phyloP scores from a whole-genome alignment of 2,329 filamentous ascomycete genomes.

The Scedosporium aurantiacum region DNA sequence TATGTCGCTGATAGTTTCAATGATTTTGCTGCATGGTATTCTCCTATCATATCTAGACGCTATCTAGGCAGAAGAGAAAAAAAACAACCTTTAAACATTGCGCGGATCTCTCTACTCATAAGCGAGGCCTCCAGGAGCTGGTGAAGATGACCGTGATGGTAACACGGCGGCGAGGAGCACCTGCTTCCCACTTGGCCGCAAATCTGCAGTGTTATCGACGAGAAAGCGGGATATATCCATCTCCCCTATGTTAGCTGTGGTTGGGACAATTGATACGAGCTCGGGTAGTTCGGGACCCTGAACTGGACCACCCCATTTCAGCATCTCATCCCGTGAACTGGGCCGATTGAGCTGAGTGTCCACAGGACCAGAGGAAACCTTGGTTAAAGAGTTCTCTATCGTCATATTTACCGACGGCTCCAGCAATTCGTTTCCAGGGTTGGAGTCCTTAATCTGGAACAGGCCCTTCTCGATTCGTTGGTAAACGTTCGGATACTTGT shows the following conservation, averaged over 20 bases:
- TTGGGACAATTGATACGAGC: slow-evolving; percentile 9
- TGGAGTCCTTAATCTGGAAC: slow-evolving; percentile 32
- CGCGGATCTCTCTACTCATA: neutral
- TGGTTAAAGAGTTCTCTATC: slow-evolving; percentile 34
- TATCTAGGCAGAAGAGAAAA: no score
- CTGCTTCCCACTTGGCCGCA: neutral
- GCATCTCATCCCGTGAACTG: slow-evolving; percentile 36
- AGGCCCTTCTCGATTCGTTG: slow-evolving; percentile 43
- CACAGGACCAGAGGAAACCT: slow-evolving; percentile 20
- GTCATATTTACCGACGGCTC: slow-evolving; percentile 41
- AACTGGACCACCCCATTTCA: slow-evolving; percentile 25
- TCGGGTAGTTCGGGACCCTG: slow-evolving; percentile 21
- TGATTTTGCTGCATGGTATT: no score
- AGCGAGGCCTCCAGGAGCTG: neutral
- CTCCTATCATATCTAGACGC: no score
- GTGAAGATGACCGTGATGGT: slow-evolving; percentile 3
- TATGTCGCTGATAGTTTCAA: no score
- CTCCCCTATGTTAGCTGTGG: slow-evolving; percentile 29
- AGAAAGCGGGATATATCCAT: slow-evolving; percentile 53
- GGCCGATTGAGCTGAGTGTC: slow-evolving; percentile 28
- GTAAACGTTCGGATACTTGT: slow-evolving; percentile 51
- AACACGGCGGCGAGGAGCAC: neutral
- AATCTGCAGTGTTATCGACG: slow-evolving; percentile 37
- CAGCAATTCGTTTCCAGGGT: slow-evolving; percentile 29
- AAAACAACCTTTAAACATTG: neutral